Percentiles rank a stretch among this genome's conserved stretches.
Conservation (phyloP, 1,139 yeast genomes). For the Yamadazyma jaroonii region DNA sequence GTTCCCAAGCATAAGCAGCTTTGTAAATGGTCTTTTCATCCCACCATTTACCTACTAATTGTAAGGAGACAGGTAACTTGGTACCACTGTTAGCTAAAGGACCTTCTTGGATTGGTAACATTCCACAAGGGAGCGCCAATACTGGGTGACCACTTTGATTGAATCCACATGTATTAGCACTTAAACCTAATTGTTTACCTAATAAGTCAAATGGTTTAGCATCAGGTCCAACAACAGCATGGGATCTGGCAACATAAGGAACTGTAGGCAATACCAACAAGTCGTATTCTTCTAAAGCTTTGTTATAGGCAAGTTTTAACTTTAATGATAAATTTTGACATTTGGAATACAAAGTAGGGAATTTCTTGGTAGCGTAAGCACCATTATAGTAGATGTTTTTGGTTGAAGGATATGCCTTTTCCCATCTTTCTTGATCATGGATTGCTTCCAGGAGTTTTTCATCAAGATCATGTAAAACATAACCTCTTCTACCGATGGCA, state of each 20-base stretch:
- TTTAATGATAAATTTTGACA: conserved; percentile 29
- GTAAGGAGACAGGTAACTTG: conserved; percentile 29
- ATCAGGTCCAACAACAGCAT: conserved; percentile 10
- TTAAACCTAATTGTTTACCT: conserved; percentile 28
- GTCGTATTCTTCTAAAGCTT: conserved; percentile 19
- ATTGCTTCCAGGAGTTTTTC: conserved; percentile 12
- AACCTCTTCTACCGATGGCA: conserved; percentile 8
- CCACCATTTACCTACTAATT: conserved; percentile 15
- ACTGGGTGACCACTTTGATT: conserved; percentile 37
- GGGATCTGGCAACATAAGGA: conserved; percentile 14
- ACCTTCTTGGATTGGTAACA: conserved; percentile 23
- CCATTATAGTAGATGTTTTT: conserved; percentile 28
- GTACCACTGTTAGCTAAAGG: conserved; percentile 15
- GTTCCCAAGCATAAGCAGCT: conserved; percentile 29
- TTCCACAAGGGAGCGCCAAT: conserved; percentile 28
- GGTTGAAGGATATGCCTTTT: conserved; percentile 24
- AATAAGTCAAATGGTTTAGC: conserved; percentile 15
- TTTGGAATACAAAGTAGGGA: conserved; percentile 30
- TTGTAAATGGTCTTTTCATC: conserved; percentile 13
- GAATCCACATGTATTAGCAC: conserved; percentile 33
- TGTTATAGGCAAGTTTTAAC: conserved; percentile 25
- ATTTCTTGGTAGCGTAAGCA: conserved; percentile 23
- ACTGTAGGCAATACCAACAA: conserved; percentile 13
- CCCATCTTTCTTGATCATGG: conserved; percentile 22
- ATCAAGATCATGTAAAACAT: conserved; percentile 3